These are phyloP conservation scores for Flammula alnicola DNA, from an alignment of 1,284 basidiomycete species.

Conservation along the genomic window DNA sequence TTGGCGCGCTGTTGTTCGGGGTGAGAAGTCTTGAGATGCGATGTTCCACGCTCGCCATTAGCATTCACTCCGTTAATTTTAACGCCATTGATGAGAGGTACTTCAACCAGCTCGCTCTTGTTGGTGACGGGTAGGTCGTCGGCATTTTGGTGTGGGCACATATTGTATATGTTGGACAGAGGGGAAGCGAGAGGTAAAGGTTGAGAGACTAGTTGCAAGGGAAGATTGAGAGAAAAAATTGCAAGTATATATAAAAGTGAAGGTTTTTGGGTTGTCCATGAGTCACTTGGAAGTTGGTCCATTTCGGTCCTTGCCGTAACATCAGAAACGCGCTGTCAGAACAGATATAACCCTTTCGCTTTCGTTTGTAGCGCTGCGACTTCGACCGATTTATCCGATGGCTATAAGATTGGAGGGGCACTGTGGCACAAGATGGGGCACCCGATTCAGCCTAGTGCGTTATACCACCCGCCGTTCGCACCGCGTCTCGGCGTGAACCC, in stretches of 20 bases:
- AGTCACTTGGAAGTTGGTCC: conserved; percentile 2
- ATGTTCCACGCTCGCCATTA: conserved; percentile 48
- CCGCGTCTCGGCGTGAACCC: conserved; percentile 45
- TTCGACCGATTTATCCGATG: too few species aligned
- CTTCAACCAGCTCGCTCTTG: conserved; percentile 67
- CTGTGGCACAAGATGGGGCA: too few species aligned
- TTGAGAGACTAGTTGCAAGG: too few species aligned
- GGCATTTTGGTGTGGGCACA: conserved; percentile 71
- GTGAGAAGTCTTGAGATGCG: conserved; percentile 33
- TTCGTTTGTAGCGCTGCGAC: too few species aligned
- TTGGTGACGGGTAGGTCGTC: conserved; percentile 50
- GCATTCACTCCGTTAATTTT: conserved; percentile 38
- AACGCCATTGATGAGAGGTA: conserved; percentile 58
- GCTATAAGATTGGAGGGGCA: too few species aligned
- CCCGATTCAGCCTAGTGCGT: neutral
- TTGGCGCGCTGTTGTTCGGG: conserved; percentile 61
- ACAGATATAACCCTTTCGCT: too few species aligned
- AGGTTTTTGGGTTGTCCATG: conserved; percentile 3
- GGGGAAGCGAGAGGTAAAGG: neutral
- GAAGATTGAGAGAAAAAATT: conserved; percentile 9
- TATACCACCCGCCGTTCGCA: conserved; percentile 45
- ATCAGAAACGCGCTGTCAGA: too few species aligned
- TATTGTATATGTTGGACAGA: conserved; percentile 39
- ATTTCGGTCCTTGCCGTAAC: conserved; percentile 5
- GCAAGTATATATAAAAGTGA: conserved; percentile 11